Evolutionary conservation across 495 filamentous ascomycete genomes (phyloP), one percentile per base, ranked within the genome.

Genomic region (Tuber magnatum): DNA sequence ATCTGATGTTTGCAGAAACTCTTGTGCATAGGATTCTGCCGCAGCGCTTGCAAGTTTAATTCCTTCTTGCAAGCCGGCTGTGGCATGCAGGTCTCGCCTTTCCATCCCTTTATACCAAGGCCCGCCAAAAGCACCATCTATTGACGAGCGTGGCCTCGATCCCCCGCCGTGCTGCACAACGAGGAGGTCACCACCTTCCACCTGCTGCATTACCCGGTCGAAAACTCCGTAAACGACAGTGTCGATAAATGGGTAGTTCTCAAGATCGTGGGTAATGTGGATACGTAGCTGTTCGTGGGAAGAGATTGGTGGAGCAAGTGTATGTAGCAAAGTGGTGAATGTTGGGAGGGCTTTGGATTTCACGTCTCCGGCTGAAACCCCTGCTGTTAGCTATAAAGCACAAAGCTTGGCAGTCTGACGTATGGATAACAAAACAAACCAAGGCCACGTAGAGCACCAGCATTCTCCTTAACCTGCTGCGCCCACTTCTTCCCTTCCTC

Each of bases 201-300:
- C 95, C 84, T 99, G 95, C 43, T 94, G 87, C 95, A 99, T 99
- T 68, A 99, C 94, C 71, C 94, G 91, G 73, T 92, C 93, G 86
- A 99, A 99, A 78, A 95, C 93, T 44, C 88, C 87, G 84, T 97
- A 94, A 81, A 98, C 93, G 41, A 97, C 88, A 18, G 94, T 94
- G 83, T 98, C 94, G 75, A 99, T 89, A 56, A 92, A 93, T 14
- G 96, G 95, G 84, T 99, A 99, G 73, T 92, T 92, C 70, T 93
- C 89, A 32, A 98, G 88, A 82, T 97, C 94, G 85, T 98, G 96
- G 32, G 96, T 97, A 74, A 96, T 93, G 86, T 99, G 95, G 83
- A 99, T 99, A 80, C 95, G 92, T 14, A 99, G 92, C 71, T 95
- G 92, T 85, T 99, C 95, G 84, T 98, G 96, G 9, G 94, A 95